Evolutionary conservation across 2,329 filamentous ascomycete genomes (phyloP), one percentile per base, ranked within the genome.

Genomic region (Cephalotrichum gorgonifer): DNA sequence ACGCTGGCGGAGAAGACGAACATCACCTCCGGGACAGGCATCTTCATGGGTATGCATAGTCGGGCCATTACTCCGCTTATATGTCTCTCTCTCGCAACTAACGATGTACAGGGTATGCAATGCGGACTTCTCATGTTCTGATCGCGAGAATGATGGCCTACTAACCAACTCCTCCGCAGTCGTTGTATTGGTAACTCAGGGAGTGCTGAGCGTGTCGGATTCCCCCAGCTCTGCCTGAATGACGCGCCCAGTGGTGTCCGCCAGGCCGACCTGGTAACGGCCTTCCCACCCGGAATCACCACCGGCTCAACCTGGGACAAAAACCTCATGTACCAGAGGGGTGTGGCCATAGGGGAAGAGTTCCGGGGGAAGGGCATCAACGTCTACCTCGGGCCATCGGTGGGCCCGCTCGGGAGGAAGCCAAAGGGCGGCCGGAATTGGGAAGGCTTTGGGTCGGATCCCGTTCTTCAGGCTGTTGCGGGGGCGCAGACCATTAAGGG

Each of bases 1-100:
- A 90, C 85, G 0, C 64, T 91, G 50, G 85, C 85, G 2, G 86
- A 90, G 62, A 91, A 90, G 67, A 82, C 84, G 3, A 90, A 89
- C 59, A 73, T 89, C 47, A 88, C 85, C 0, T 77, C 78, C 1
- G 86, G 86, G 3, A 83, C 76, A 1, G 85, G 85, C 1, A 74
- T 83, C 39, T 83, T 73, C 54, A 89, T 88, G 85, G 85, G 76
- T 70, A 59, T 54, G 58, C 56, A 43, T 17, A 9, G 14, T 11
- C n/a, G 8, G 8, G 4, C 35, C 6, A 9, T 30, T 25, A 17
- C 9, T 39, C n/a, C n/a, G n/a, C n/a, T n/a, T n/a, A n/a, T n/a
- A n/a, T n/a, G 25, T 27, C 25, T 44, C 22, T 14, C 3, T 17
- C 1, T 23, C 25, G 17, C 14, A 22, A 6, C 43, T 44, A 44